Evolutionary conservation across 2,329 filamentous ascomycete genomes (phyloP), one percentile per base, ranked within the genome.

Genomic region (Metarhizium humberi): DNA sequence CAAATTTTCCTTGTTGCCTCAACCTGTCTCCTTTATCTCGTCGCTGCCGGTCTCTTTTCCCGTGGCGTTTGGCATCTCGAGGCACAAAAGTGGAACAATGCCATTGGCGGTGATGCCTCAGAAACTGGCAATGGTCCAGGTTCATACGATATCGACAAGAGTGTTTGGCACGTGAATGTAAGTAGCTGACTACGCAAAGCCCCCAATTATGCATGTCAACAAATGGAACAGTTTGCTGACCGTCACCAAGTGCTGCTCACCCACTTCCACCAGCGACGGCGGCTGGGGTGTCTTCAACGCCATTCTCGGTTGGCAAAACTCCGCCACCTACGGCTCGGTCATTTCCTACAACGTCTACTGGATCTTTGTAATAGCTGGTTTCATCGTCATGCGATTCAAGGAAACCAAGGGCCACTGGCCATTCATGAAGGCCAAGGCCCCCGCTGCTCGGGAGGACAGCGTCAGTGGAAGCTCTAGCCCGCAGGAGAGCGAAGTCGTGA

Each of bases 261-360:
- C 90, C 0, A 73, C 83, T 53, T 34, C 32, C 32, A 85, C 89
- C 59, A 86, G 87, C 32, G 86, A 86, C 50, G 84, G 86, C 42
- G 88, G 87, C 48, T 95, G 90, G 90, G 89, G 88, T 55, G 84
- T 95, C 61, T 90, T 95, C 77, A 92, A 95, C 63, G 84, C 88
- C 56, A 78, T 95, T 53, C 77, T 95, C 11, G 90, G 91, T 56
- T 96, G 91, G 91, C 81, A 84, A 58, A 95, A 95, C 73, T 90
- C 87, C 13, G 91, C 88, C 5, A 95, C 90, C 2, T 91, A 92
- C 63, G 90, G 90, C 52, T 92, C 88, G 1, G 87, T 95, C 60
- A 84, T 95, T 59, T 85, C 87, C 1, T 95, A 95, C 74, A 95
- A 94, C 67, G 56, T 92, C 16, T 95, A 95, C 74, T 96, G 90